These are phyloP conservation scores for Fusarium liriodendri DNA, from an alignment of 2,329 filamentous ascomycete species.

Conservation along the genomic window DNA sequence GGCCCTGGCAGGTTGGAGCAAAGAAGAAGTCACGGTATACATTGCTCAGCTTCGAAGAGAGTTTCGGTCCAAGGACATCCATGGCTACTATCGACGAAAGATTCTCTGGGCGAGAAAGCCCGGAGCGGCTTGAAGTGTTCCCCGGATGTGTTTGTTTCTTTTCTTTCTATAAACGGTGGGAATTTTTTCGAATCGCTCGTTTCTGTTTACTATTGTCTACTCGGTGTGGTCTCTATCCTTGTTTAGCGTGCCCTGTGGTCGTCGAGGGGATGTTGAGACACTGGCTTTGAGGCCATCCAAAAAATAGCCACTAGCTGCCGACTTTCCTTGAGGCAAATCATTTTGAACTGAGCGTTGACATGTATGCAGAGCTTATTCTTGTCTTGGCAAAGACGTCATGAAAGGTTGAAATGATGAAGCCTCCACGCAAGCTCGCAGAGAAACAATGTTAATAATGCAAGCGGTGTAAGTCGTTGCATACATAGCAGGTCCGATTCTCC, in stretches of 20 bases:
- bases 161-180: not conserved
- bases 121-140: not conserved
- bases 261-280: not conserved
- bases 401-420: too few species aligned
- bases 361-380: too few species aligned
- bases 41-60: not conserved
- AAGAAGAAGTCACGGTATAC: not conserved
- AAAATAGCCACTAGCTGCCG: not conserved
- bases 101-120: not conserved
- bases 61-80: not conserved
- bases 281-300: not conserved
- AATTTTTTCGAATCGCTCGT: not conserved
- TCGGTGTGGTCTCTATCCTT: not conserved
- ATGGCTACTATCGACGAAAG: constrained; percentile 1
- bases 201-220: not conserved
- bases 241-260: not conserved
- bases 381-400: too few species aligned
- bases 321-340: too few species aligned
- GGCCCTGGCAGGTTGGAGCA: not conserved
- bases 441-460: too few species aligned
- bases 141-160: not conserved
- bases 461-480: too few species aligned
- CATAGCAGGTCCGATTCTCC: too few species aligned
- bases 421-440: too few species aligned
- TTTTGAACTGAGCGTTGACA: too few species aligned